Percentiles rank a stretch among this genome's conserved stretches.
These are phyloP conservation scores for Xylariaceae sp. DNA, from an alignment of 2,329 filamentous ascomycete species.

Conservation along the genomic window DNA sequence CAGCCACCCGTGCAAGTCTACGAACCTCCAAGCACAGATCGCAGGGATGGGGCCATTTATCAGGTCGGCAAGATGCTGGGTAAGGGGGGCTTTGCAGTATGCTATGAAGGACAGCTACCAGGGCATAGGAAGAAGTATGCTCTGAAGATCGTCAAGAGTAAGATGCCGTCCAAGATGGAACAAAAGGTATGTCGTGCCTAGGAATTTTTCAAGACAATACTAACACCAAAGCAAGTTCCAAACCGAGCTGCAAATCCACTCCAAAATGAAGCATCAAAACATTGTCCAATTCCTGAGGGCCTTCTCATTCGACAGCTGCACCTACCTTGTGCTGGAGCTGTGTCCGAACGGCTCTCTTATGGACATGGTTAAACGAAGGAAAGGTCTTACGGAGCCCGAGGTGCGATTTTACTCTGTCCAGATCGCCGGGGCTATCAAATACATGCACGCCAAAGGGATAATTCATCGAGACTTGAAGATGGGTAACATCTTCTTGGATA, in stretches of 20 bases:
- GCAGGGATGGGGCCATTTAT: slow-evolving; percentile 73
- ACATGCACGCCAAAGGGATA: slow-evolving; percentile 93
- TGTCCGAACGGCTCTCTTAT: slow-evolving; percentile 96
- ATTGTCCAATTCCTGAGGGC: slow-evolving; percentile 95
- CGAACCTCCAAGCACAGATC: slow-evolving; percentile 71
- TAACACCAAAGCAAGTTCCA: slow-evolving; percentile 58
- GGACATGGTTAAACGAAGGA: slow-evolving; percentile 95
- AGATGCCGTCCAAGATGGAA: slow-evolving; percentile 82
- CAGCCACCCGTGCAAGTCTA: slow-evolving; percentile 65
- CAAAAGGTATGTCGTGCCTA: slow-evolving; percentile 67
- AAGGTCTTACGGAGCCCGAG: slow-evolving; percentile 89
- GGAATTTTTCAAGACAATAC: not conserved
- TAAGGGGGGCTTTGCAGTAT: slow-evolving; percentile 83
- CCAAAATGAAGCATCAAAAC: slow-evolving; percentile 94
- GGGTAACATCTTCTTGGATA: slow-evolving; percentile 95
- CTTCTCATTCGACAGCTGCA: slow-evolving; percentile 87
- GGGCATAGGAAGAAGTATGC: slow-evolving; percentile 72
- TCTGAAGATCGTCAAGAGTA: slow-evolving; percentile 82
- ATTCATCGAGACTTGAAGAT: slow-evolving; percentile 98
- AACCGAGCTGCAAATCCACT: slow-evolving; percentile 95
- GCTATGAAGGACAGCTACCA: slow-evolving; percentile 73
- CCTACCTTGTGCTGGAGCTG: slow-evolving; percentile 91
- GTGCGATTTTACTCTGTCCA: slow-evolving; percentile 93
- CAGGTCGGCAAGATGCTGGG: slow-evolving; percentile 76
- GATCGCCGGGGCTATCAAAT: slow-evolving; percentile 96